Conservation (phyloP, 768 basidiomycete species). For the Pholiota microspora region DNA sequence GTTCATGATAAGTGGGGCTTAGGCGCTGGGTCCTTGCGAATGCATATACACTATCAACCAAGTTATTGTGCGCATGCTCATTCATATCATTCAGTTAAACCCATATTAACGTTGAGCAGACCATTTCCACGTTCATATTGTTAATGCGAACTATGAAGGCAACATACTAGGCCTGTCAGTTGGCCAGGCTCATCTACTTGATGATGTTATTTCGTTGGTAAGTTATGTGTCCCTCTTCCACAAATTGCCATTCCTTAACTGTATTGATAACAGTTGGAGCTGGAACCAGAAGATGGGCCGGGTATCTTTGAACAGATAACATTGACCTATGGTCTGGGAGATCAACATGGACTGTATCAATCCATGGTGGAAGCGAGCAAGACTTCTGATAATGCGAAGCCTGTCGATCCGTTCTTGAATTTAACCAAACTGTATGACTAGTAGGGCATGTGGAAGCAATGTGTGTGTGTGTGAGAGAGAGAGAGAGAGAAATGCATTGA, state of each 20-base stretch:
- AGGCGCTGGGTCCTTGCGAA: slow-evolving; percentile 55
- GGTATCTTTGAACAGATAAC: slow-evolving; percentile 70
- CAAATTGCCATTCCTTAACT: neutral
- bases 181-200: slow-evolving; percentile 91
- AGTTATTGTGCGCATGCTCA: slow-evolving; percentile 72
- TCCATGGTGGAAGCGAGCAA: neutral
- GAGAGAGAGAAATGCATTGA: neutral
- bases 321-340: slow-evolving; percentile 80
- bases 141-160: slow-evolving; percentile 64
- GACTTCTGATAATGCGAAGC: neutral
- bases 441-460: too few relatives aligned
- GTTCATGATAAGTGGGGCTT: slow-evolving; percentile 69
- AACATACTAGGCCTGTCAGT: slow-evolving; percentile 72
- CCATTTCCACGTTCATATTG: slow-evolving; percentile 93
- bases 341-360: slow-evolving; percentile 56
- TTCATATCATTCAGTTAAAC: neutral
- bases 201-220: slow-evolving; percentile 88
- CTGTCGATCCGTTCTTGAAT: too few relatives aligned
- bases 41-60: slow-evolving; percentile 95
- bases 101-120: slow-evolving; percentile 41
- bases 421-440: too few relatives aligned
- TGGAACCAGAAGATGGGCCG: slow-evolving; percentile 54
- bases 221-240: neutral
- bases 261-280: slow-evolving; percentile 38
- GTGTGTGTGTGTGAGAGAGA: too few relatives aligned